Evolutionary conservation across 2,329 filamentous ascomycete genomes (phyloP).

Genomic region (Pezicula neosporulosa): DNA sequence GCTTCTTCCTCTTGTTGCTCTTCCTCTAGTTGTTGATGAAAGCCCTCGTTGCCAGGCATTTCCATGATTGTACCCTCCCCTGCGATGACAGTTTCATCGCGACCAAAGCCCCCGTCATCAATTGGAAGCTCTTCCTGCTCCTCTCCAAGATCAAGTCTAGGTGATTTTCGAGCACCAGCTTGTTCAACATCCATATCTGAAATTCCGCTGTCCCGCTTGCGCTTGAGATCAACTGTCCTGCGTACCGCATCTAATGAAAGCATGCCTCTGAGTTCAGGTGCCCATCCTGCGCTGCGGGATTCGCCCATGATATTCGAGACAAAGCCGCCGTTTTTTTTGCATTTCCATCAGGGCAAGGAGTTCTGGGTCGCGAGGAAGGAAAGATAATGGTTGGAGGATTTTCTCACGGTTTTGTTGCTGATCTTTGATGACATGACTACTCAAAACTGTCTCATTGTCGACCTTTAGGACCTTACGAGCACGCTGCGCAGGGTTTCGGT

Average conservation of each 20-base stretch:
- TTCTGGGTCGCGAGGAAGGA: conserved; percentile 83
- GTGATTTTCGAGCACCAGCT: conserved; percentile 55
- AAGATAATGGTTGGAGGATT: conserved; percentile 78
- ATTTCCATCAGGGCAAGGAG: conserved; percentile 86
- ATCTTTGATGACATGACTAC: conserved; percentile 74
- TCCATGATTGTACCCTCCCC: conserved; percentile 62
- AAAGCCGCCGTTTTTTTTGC: conserved; percentile 87
- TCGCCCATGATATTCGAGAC: conserved; percentile 84
- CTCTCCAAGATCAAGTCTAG: conserved; percentile 62
- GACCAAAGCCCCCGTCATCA: conserved; percentile 47
- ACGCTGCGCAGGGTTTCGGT: conserved; percentile 68
- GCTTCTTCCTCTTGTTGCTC: conserved; percentile 41
- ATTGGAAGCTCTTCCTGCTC: conserved; percentile 47
- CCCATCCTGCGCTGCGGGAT: conserved; percentile 75
- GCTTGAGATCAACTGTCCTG: conserved; percentile 77
- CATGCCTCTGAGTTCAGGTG: conserved; percentile 87
- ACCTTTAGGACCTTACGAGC: conserved; percentile 75
- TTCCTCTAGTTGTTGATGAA: conserved; percentile 39
- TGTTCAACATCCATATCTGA: conserved; percentile 73
- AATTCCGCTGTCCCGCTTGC: conserved; percentile 87
- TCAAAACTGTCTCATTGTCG: conserved; percentile 75
- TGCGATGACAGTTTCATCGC: conserved; percentile 34
- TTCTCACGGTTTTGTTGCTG: conserved; percentile 83
- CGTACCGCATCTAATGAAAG: conserved; percentile 82
- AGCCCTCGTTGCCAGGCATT: conserved; percentile 54